A percentile compares a stretch with the other conserved stretches of the same genome.
These are phyloP conservation scores for Obelidium mucronatum DNA, from an alignment of 192 early-diverging fungal genomes.

Conservation along the genomic window DNA sequence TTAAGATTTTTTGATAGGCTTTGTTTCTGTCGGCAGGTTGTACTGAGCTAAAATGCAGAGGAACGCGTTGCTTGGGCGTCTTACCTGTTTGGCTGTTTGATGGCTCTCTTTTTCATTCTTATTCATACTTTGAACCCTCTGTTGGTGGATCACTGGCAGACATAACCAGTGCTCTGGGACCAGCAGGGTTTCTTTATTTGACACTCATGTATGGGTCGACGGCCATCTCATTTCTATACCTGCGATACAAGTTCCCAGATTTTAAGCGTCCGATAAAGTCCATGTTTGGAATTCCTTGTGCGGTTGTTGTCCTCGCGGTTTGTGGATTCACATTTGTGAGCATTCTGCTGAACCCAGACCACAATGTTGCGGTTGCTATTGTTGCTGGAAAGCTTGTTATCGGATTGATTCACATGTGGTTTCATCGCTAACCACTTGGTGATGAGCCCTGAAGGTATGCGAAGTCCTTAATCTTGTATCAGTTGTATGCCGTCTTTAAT, in stretches of 20 bases:
- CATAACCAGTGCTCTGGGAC: conserved; percentile 8
- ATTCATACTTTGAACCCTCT: conserved; percentile 12
- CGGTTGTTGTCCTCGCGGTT: neutral
- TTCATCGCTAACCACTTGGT: conserved; percentile 30
- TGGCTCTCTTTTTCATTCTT: conserved; percentile 1
- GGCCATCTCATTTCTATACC: conserved; percentile 2
- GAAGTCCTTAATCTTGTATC: too few species aligned
- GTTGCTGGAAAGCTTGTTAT: conserved; percentile 3
- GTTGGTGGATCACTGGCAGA: neutral
- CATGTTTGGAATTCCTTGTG: conserved; percentile 5
- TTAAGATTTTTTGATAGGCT: too few species aligned
- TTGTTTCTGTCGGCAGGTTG: too few species aligned
- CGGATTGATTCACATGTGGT: conserved; percentile 8
- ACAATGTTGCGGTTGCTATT: neutral
- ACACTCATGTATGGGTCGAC: conserved; percentile 18
- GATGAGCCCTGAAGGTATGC: conserved; percentile 11
- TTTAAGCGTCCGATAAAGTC: conserved; percentile 7
- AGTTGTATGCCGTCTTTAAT: too few species aligned
- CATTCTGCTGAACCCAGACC: neutral
- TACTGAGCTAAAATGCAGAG: too few species aligned
- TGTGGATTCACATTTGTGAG: neutral
- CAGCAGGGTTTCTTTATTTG: conserved; percentile 3
- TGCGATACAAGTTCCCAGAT: conserved; percentile 18
- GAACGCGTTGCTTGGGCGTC: conserved; percentile 22
- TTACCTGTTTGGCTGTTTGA: neutral